These are phyloP conservation scores for Acer saccharum DNA, from an alignment of 345 rosid genomes.

Conservation along the genomic window DNA sequence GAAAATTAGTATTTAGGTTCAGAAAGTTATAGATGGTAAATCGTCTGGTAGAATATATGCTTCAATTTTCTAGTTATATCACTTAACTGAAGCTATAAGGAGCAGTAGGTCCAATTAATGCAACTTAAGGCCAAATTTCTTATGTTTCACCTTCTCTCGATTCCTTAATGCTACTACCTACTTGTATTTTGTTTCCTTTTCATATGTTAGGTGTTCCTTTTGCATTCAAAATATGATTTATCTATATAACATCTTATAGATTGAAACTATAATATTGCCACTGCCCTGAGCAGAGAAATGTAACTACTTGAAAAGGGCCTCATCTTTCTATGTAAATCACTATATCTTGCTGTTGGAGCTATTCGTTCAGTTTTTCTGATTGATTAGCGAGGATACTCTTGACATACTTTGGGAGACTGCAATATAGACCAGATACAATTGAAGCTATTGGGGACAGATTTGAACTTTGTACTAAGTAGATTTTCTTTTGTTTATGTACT, in stretches of 20 bases:
- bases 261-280: not conserved
- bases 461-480: not conserved
- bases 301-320: constrained; percentile 1
- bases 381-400: not conserved
- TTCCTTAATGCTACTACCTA: not conserved
- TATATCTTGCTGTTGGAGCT: not conserved
- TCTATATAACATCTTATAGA: not conserved
- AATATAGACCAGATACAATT: not conserved
- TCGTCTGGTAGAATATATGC: not conserved
- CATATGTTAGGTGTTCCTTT: not conserved
- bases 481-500: not conserved
- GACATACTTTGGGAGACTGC: not conserved
- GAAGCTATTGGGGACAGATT: not conserved
- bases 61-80: not conserved
- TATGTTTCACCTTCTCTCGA: constrained; percentile 1
- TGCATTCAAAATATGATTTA: not conserved
- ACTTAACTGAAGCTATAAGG: not conserved
- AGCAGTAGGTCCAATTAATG: not conserved
- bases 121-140: not conserved
- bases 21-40: not conserved
- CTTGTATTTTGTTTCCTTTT: constrained; percentile 1
- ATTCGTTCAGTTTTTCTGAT: not conserved
- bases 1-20: not conserved
- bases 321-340: not conserved
- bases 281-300: not conserved